These are phyloP conservation scores for Pinus albicaulis DNA, from an alignment of 75 land plant genomes.

Conservation along the genomic window DNA sequence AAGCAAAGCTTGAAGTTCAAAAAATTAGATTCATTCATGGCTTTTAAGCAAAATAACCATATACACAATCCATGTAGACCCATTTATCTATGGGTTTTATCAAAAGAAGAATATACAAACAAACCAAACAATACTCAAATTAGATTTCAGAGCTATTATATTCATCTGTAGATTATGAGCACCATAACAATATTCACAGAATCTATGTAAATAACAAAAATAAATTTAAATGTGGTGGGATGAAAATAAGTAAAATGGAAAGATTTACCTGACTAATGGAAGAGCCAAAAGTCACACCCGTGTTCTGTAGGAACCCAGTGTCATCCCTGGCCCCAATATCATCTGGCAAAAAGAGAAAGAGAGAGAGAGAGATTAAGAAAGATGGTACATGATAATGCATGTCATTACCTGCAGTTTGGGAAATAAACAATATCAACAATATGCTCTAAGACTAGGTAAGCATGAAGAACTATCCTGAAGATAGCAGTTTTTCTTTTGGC, in stretches of 20 bases:
- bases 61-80: no score
- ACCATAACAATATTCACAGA: neutral
- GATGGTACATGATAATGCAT: neutral
- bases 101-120: no score
- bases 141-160: no score
- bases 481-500: no score
- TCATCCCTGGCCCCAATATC: constrained; percentile 33
- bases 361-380: neutral
- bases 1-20: neutral
- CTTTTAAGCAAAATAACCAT: no score
- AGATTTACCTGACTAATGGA: constrained; percentile 10
- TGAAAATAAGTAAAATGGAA: neutral
- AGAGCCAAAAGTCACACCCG: constrained; percentile 24
- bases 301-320: constrained; percentile 24
- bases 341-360: constrained; percentile 12
- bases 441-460: neutral
- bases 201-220: neutral
- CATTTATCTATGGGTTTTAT: no score
- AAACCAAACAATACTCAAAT: no score
- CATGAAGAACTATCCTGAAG: neutral
- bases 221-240: neutral
- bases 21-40: neutral
- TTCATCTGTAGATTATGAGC: no score
- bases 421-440: neutral
- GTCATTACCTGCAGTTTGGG: neutral